Conservation (phyloP, 2,329 filamentous ascomycete genomes). For the Sclerotinia nivalis region DNA sequence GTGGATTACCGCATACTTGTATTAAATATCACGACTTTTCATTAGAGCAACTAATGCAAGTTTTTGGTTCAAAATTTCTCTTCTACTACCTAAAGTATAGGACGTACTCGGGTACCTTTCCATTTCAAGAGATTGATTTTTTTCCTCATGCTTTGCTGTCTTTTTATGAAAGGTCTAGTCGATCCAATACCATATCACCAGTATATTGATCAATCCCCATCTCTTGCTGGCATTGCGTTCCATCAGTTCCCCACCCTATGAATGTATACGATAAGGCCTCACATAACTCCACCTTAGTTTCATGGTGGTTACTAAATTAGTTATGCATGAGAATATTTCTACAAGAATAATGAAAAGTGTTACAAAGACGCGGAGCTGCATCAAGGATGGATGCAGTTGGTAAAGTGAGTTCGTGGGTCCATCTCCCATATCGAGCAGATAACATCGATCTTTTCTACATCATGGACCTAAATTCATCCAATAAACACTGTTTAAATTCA, state of each 20-base stretch:
- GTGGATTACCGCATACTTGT: not conserved
- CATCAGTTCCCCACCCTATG: slow-evolving; percentile 16
- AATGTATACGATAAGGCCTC: slow-evolving; percentile 5
- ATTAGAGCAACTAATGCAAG: not conserved
- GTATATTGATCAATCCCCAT: slow-evolving; percentile 15
- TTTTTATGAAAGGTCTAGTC: slow-evolving; percentile 10
- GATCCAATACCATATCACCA: slow-evolving; percentile 20
- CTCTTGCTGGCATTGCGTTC: slow-evolving; percentile 23
- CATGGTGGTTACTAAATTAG: not conserved
- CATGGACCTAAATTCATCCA: no score
- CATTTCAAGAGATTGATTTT: not conserved
- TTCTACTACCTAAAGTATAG: not conserved
- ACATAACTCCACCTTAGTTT: slow-evolving; percentile 10
- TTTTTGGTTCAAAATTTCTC: not conserved
- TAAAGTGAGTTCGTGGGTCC: not conserved
- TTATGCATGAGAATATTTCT: not conserved
- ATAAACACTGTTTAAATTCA: no score
- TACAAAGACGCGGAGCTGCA: not conserved
- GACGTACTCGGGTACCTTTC: not conserved
- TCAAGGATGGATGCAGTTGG: not conserved
- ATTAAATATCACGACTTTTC: slow-evolving; percentile 1
- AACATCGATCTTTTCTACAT: not conserved
- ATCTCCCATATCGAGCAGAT: not conserved
- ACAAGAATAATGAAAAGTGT: not conserved
- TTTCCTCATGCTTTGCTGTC: slow-evolving; percentile 21